Evolutionary conservation across 345 rosid species (phyloP).

Genomic region (Arabis alpina): DNA sequence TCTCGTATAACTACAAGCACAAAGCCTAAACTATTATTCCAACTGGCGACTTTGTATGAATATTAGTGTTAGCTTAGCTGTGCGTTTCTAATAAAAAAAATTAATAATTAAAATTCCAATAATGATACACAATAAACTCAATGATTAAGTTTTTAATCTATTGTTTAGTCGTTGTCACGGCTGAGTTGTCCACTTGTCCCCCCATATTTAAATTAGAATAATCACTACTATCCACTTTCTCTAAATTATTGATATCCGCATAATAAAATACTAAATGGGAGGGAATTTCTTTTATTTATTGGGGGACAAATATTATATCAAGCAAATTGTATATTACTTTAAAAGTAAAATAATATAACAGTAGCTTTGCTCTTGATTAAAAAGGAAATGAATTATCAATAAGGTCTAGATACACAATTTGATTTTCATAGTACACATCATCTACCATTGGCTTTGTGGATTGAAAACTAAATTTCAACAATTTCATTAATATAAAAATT

Average conservation of each 20-base stretch:
- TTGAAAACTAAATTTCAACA: not conserved
- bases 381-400: not conserved
- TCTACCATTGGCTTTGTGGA: constrained; percentile 5
- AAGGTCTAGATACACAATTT: not conserved
- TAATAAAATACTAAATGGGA: not conserved
- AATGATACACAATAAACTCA: constrained; percentile 32
- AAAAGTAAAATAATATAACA: not conserved
- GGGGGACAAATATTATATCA: not conserved
- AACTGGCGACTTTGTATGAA: constrained; percentile 25
- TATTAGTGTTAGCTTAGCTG: constrained; percentile 35
- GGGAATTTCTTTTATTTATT: not conserved
- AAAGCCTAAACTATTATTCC: constrained; percentile 23
- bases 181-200: constrained; percentile 45
- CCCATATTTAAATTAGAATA: constrained; percentile 16
- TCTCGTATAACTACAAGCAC: not conserved
- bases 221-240: constrained; percentile 17
- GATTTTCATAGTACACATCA: constrained; percentile 18
- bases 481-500: not conserved
- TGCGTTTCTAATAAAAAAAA: constrained; percentile 7
- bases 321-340: not conserved
- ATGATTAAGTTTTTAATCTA: constrained; percentile 35
- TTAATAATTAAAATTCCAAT: constrained; percentile 1
- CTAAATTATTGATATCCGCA: constrained; percentile 17
- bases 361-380: not conserved
- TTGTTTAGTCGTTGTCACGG: constrained; percentile 44